These are phyloP conservation scores for Tolypocladium sp. DNA, from an alignment of 2,329 filamentous ascomycete genomes.

Conservation along the genomic window DNA sequence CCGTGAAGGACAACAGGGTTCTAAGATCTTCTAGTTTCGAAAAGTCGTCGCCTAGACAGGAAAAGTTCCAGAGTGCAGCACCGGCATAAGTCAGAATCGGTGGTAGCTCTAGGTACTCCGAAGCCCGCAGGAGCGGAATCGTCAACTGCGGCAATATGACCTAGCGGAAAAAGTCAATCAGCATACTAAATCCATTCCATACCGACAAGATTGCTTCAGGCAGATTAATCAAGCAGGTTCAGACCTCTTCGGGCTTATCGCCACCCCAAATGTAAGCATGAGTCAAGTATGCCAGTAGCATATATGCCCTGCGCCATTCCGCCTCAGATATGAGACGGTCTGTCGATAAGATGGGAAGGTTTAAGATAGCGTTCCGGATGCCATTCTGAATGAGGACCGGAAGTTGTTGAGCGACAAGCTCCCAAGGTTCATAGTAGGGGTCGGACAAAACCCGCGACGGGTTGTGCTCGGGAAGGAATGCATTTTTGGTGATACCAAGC, in stretches of 20 bases:
- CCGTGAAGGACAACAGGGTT: conserved; percentile 75
- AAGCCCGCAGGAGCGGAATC: conserved; percentile 65
- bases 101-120: conserved; percentile 67
- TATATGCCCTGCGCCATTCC: conserved; percentile 77
- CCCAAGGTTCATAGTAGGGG: no score
- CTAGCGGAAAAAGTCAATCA: conserved; percentile 20
- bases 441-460: no score
- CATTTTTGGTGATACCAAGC: no score
- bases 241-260: conserved; percentile 60
- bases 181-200: background rate
- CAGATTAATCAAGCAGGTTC: no score
- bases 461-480: no score
- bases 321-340: conserved; percentile 38
- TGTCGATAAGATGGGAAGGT: no score
- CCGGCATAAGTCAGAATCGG: conserved; percentile 83
- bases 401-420: no score
- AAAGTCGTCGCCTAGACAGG: conserved; percentile 43
- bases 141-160: conserved; percentile 66
- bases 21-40: conserved; percentile 60
- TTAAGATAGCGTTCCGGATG: no score
- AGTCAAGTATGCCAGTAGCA: conserved; percentile 66
- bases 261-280: conserved; percentile 90
- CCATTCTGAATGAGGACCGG: no score
- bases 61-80: conserved; percentile 85
- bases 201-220: no score